A percentile compares a stretch with the other conserved stretches of the same genome.
Conservation (phyloP, 139 green algal species). For the Desmodesmus armatus region DNA sequence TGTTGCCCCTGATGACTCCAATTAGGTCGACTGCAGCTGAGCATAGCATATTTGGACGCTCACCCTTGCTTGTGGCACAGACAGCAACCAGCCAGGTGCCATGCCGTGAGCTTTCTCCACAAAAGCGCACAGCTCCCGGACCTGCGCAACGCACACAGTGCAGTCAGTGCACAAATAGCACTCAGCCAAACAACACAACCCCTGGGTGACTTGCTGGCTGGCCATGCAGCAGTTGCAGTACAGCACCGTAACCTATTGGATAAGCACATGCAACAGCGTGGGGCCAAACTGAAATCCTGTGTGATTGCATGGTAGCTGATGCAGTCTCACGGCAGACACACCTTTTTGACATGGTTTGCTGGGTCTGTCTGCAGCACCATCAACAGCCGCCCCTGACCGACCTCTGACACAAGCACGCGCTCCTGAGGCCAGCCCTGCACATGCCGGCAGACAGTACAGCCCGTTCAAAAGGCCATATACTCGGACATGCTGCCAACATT, state of each 20-base stretch:
- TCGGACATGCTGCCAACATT: no score
- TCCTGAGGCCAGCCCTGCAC: conserved; percentile 39
- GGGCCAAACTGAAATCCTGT: no score
- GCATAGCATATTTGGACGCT: no score
- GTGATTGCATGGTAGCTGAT: no score
- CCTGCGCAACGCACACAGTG: conserved; percentile 18
- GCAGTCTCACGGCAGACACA: background rate
- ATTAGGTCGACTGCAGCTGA: no score
- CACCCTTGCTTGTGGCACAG: conserved; percentile 1
- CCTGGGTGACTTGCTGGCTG: no score
- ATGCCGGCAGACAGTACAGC: no score
- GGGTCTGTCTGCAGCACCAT: conserved; percentile 39
- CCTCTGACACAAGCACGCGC: conserved; percentile 31
- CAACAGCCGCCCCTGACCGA: conserved; percentile 25
- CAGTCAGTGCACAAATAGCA: background rate
- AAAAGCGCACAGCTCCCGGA: conserved; percentile 32
- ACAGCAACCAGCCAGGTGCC: conserved; percentile 25
- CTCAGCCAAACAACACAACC: background rate
- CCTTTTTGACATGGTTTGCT: conserved; percentile 15
- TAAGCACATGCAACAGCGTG: no score
- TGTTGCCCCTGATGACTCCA: no score
- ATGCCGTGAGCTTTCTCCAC: conserved; percentile 30
- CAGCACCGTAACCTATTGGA: no score
- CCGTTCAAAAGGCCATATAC: no score
- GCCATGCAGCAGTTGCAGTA: background rate